phyloP scores from a whole-genome alignment of 1,284 basidiomycete genomes.

The Rhodofomes roseus region DNA sequence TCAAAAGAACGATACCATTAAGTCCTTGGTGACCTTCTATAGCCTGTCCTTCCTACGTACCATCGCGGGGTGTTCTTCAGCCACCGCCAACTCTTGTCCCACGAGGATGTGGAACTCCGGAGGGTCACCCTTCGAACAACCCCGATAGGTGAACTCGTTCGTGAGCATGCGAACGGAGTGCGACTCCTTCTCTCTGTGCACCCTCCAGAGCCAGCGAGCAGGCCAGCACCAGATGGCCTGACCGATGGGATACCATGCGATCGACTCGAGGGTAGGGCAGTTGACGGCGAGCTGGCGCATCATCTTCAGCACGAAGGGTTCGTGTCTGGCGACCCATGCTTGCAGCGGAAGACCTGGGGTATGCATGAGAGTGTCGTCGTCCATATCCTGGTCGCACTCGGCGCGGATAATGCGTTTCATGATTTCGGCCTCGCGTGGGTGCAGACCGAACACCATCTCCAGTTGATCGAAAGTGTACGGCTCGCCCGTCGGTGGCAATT shows the following conservation, averaged over 20 bases:
- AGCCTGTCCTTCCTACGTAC: neutral
- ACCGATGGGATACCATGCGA: constrained; percentile 11
- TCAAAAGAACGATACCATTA: neutral
- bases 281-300: constrained; percentile 2
- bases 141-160: neutral
- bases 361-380: neutral
- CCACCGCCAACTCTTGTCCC: constrained; percentile 2
- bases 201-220: neutral
- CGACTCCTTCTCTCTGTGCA: neutral
- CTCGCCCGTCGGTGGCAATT: neutral
- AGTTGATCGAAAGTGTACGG: neutral
- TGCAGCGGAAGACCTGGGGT: constrained; percentile 7
- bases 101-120: neutral
- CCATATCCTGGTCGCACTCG: neutral
- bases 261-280: constrained; percentile 10
- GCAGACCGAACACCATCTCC: neutral
- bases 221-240: neutral
- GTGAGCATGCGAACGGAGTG: neutral
- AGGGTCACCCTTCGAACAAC: neutral
- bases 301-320: neutral
- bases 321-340: constrained; percentile 8
- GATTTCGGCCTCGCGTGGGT: neutral
- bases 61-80: neutral
- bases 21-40: neutral
- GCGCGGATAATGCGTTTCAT: neutral